Conservation (phyloP, 2,329 filamentous ascomycete genomes). For the Metarhizium sp. region DNA sequence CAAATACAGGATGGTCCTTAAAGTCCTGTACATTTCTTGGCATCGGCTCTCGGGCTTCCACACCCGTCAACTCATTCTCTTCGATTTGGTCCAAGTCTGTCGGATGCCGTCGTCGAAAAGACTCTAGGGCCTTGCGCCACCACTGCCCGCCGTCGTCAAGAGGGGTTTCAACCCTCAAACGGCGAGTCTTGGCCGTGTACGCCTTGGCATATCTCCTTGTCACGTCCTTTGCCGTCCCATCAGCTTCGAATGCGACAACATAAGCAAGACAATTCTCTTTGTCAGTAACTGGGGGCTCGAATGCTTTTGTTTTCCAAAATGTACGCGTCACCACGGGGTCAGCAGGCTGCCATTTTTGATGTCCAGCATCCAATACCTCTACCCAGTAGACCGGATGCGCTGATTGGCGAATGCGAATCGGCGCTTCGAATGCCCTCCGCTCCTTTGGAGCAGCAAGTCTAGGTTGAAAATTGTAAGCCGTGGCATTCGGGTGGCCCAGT, state of each 20-base stretch:
- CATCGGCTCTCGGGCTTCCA: constrained; percentile 71
- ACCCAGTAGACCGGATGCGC: constrained; percentile 86
- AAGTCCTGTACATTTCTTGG: constrained; percentile 81
- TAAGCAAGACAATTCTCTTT: constrained; percentile 70
- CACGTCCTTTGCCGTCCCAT: constrained; percentile 72
- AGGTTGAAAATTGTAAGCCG: constrained; percentile 41
- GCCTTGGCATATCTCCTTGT: constrained; percentile 81
- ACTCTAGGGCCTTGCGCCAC: constrained; percentile 43
- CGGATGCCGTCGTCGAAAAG: constrained; percentile 30
- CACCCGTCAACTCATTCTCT: constrained; percentile 61
- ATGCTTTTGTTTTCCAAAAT: constrained; percentile 61
- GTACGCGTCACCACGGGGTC: constrained; percentile 74
- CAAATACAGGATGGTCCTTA: constrained; percentile 75
- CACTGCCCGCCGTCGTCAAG: constrained; percentile 38
- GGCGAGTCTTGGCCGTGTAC: constrained; percentile 84
- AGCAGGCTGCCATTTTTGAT: constrained; percentile 85
- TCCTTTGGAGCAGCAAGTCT: constrained; percentile 26
- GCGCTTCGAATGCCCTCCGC: constrained; percentile 22
- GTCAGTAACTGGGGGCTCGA: constrained; percentile 80
- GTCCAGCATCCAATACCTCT: constrained; percentile 75
- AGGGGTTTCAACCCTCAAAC: constrained; percentile 61
- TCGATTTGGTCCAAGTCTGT: constrained; percentile 77
- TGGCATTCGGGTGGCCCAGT: constrained; percentile 44
- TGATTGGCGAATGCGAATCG: constrained; percentile 53
- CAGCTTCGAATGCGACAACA: constrained; percentile 74